Evolutionary conservation across 768 basidiomycete genomes (phyloP).

Genomic region (Trametes villosa): DNA sequence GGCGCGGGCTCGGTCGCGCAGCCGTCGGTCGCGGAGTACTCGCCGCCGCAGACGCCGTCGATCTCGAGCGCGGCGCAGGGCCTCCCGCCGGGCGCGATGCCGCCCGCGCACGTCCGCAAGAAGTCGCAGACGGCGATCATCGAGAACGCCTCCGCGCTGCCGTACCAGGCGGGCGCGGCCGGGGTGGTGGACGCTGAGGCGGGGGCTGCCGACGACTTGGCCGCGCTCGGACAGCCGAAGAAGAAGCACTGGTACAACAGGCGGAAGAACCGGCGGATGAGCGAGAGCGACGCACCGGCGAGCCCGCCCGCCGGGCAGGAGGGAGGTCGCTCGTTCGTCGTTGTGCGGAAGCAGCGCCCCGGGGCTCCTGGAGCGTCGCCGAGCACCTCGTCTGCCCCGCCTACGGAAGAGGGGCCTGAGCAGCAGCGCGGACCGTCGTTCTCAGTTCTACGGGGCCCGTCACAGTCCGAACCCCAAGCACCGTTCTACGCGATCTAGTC

Average conservation of each 20-base stretch:
- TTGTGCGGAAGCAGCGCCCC: slow-evolving; percentile 34
- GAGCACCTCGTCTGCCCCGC: slow-evolving; percentile 7
- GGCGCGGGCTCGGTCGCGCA: slow-evolving; percentile 23
- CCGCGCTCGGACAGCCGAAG: slow-evolving; percentile 48
- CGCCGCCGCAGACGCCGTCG: slow-evolving; percentile 56
- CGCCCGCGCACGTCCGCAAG: slow-evolving; percentile 68
- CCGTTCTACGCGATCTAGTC: slow-evolving; percentile 9
- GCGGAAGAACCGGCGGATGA: slow-evolving; percentile 61
- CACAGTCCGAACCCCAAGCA: slow-evolving; percentile 26
- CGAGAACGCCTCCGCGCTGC: slow-evolving; percentile 43
- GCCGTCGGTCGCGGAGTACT: slow-evolving; percentile 39
- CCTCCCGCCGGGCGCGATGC: slow-evolving; percentile 66
- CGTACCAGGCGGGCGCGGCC: background rate
- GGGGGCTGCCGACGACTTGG: slow-evolving; percentile 39
- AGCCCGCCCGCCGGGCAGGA: slow-evolving; percentile 19
- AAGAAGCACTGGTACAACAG: slow-evolving; percentile 76
- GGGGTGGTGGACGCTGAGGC: background rate
- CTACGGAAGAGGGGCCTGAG: slow-evolving; percentile 11
- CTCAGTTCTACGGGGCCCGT: slow-evolving; percentile 33
- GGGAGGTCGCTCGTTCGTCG: slow-evolving; percentile 40
- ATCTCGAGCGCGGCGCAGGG: slow-evolving; percentile 48
- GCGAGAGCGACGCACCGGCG: slow-evolving; percentile 48
- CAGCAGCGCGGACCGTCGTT: slow-evolving; percentile 30
- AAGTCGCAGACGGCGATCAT: slow-evolving; percentile 86
- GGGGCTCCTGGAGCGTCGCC: slow-evolving; percentile 18